Percentiles rank a stretch among this genome's conserved stretches.
Conservation (phyloP, 495 filamentous ascomycete genomes). For the Daldinia caldariorum region DNA sequence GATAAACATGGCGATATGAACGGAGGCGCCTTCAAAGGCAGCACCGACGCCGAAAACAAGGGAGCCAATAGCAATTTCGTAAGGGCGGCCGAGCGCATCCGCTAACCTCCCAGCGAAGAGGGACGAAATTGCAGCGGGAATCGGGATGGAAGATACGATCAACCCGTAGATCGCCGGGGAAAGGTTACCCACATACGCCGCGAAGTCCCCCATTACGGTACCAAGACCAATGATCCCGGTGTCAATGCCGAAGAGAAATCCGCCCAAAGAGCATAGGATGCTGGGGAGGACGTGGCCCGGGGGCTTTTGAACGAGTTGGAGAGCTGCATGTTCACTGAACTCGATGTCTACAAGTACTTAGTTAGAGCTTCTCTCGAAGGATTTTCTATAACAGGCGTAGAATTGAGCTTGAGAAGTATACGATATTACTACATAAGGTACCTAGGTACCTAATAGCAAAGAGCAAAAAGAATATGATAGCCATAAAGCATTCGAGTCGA, state of each 20-base stretch:
- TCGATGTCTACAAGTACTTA: background rate
- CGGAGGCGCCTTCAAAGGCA: too few species aligned
- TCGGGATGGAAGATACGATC: constrained; percentile 72
- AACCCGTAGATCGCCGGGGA: constrained; percentile 69
- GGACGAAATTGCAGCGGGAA: constrained; percentile 69
- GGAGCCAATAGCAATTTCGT: background rate
- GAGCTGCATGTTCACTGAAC: constrained; percentile 8
- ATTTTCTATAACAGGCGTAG: background rate
- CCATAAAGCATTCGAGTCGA: background rate
- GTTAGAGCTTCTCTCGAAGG: background rate
- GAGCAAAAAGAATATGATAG: background rate
- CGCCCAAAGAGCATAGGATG: constrained; percentile 38
- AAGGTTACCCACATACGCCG: constrained; percentile 60
- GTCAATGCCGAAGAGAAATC: constrained; percentile 58
- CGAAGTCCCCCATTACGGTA: constrained; percentile 69
- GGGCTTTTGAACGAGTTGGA: constrained; percentile 21
- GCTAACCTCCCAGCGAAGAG: constrained; percentile 60
- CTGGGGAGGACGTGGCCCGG: constrained; percentile 37
- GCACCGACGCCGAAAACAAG: background rate
- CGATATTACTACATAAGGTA: background rate
- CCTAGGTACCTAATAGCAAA: too few species aligned
- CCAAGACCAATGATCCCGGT: constrained; percentile 73
- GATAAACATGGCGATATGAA: background rate
- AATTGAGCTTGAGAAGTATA: background rate
- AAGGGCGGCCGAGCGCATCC: background rate